Percentiles rank a stretch among this genome's conserved stretches.
Conservation (phyloP, 495 filamentous ascomycete genomes). For the Neurospora sp. region DNA sequence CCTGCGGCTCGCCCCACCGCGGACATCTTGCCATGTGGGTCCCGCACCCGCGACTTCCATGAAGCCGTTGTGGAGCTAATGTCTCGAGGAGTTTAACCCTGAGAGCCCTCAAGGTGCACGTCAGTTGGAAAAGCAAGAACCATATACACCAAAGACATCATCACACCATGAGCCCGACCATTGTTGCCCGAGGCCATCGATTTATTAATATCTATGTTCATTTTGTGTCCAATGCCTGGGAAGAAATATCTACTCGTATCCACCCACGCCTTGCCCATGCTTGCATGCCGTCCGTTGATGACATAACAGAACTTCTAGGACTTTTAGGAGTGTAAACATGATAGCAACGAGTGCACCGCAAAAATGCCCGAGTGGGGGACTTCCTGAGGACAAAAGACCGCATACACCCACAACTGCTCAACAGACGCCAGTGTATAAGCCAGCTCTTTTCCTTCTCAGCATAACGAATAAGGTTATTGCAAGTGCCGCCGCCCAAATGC, state of each 20-base stretch:
- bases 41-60: neutral
- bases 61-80: neutral
- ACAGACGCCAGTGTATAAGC: neutral
- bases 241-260: neutral
- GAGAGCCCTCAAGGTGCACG: neutral
- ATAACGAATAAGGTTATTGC: neutral
- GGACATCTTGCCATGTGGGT: neutral
- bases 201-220: neutral
- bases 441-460: neutral
- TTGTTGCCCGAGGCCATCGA: neutral
- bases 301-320: neutral
- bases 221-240: neutral
- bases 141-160: neutral
- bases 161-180: neutral
- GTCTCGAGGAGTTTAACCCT: neutral
- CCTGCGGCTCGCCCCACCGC: neutral
- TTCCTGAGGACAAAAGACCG: neutral
- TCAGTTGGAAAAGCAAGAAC: neutral
- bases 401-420: neutral
- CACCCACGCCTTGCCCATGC: neutral
- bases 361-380: neutral
- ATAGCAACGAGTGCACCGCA: neutral
- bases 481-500: neutral
- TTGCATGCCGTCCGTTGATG: neutral
- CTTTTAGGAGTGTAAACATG: neutral